Evolutionary conservation across 306 rosid species (phyloP).

Genomic region (Oemleria cerasiformis): DNA sequence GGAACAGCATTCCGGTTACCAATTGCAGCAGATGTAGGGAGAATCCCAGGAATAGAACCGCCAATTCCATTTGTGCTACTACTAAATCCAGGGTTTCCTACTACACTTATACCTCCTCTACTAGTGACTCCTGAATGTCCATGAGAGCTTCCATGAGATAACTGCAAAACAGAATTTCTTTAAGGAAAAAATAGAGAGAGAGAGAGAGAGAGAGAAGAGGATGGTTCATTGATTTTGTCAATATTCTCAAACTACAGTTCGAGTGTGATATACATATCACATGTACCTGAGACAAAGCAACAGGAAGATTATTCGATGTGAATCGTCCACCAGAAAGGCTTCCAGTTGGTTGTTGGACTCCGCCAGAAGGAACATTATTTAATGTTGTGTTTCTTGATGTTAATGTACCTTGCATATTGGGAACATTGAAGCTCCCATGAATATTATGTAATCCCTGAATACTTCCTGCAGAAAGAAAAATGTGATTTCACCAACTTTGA

Average conservation of each 20-base stretch:
- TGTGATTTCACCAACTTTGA: conserved; percentile 32
- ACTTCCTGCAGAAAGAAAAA: conserved; percentile 54
- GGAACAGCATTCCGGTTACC: conserved; percentile 95
- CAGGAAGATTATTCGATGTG: conserved; percentile 80
- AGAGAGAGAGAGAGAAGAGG: background rate
- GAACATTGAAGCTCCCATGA: conserved; percentile 90
- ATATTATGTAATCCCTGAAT: conserved; percentile 83
- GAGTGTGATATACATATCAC: background rate
- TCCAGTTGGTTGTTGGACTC: conserved; percentile 89
- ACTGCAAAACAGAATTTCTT: conserved; percentile 42
- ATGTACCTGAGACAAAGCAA: conserved; percentile 83
- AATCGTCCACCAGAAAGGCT: conserved; percentile 86
- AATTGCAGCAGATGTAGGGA: conserved; percentile 90
- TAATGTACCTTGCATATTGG: conserved; percentile 69
- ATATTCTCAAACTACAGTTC: conserved; percentile 9
- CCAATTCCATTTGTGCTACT: conserved; percentile 95
- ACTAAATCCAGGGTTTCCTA: conserved; percentile 96
- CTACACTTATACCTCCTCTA: conserved; percentile 97
- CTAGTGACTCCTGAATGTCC: conserved; percentile 84
- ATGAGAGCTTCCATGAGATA: conserved; percentile 83
- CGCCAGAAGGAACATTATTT: conserved; percentile 78
- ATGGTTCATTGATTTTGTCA: background rate
- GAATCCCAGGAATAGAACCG: conserved; percentile 96
- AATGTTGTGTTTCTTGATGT: conserved; percentile 77
- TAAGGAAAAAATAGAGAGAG: background rate